A percentile compares a stretch with the other conserved stretches of the same genome.
Conservation (phyloP, 495 filamentous ascomycete species). For the Physcia stellaris region DNA sequence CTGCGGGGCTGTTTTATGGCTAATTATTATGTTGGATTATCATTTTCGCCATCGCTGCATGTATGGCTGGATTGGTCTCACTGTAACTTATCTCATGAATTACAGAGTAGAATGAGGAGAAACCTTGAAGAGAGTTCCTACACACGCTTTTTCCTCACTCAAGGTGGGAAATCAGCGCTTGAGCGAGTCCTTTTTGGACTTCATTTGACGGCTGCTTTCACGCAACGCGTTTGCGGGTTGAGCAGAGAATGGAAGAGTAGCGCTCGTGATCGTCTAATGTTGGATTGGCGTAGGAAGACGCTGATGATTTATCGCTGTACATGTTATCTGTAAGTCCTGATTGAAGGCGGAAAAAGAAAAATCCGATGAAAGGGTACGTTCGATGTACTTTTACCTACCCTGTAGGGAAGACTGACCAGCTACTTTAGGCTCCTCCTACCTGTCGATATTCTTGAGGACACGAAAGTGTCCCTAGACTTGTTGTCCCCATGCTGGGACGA, state of each 20-base stretch:
- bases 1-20: too few species aligned
- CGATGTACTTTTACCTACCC: too few species aligned
- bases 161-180: conserved; percentile 4
- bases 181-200: conserved; percentile 5
- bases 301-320: conserved; percentile 8
- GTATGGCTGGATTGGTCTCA: too few species aligned
- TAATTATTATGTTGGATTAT: too few species aligned
- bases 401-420: not conserved
- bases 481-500: conserved; percentile 10
- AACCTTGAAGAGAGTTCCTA: conserved; percentile 1
- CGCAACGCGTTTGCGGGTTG: conserved; percentile 7
- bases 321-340: conserved; percentile 5
- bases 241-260: conserved; percentile 7
- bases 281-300: conserved; percentile 1
- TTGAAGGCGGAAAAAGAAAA: not conserved
- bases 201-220: conserved; percentile 8
- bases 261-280: conserved; percentile 5
- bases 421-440: conserved; percentile 2
- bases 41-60: too few species aligned
- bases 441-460: conserved; percentile 4
- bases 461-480: conserved; percentile 5
- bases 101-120: conserved; percentile 7
- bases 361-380: not conserved
- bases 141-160: conserved; percentile 4
- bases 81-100: too few species aligned